phyloP scores from a whole-genome alignment of 352 stramenopile genomes.

The Phytophthora sansomeana region DNA sequence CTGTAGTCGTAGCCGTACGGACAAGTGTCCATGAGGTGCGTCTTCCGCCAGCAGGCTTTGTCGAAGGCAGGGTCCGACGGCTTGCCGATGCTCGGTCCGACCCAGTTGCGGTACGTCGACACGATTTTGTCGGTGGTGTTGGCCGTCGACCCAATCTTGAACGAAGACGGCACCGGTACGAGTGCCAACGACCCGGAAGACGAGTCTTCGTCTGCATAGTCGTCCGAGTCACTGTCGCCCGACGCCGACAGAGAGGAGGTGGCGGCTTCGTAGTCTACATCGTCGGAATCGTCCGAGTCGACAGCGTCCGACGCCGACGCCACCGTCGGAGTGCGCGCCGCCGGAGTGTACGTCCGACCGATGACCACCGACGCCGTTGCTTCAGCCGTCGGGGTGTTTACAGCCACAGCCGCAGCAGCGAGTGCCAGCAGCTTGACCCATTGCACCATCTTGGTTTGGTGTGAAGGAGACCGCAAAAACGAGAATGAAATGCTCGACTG shows the following conservation, averaged over 20 bases:
- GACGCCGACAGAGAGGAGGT: not conserved
- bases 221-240: slow-evolving; percentile 13
- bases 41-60: slow-evolving; percentile 20
- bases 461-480: slow-evolving; percentile 15
- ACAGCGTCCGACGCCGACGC: slow-evolving; percentile 3
- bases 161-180: slow-evolving; percentile 8
- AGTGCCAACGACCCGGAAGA: slow-evolving; percentile 17
- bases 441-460: slow-evolving; percentile 10
- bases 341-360: slow-evolving; percentile 3
- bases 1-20: slow-evolving; percentile 19
- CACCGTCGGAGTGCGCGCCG: not conserved
- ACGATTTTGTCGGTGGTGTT: slow-evolving; percentile 18
- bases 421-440: slow-evolving; percentile 28
- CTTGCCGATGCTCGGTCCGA: slow-evolving; percentile 13
- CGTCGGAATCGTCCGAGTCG: slow-evolving; percentile 13
- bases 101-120: slow-evolving; percentile 23
- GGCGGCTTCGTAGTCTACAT: not conserved
- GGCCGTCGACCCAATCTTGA: slow-evolving; percentile 15
- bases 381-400: not conserved
- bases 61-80: slow-evolving; percentile 19
- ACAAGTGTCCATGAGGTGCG: slow-evolving; percentile 14
- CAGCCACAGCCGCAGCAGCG: not conserved
- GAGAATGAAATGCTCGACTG: slow-evolving; percentile 33
- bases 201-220: slow-evolving; percentile 3
- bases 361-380: slow-evolving; percentile 8